Evolutionary conservation across 495 filamentous ascomycete species (phyloP), one percentile per base, ranked within the genome.

Genomic region (Penicillium daleae): DNA sequence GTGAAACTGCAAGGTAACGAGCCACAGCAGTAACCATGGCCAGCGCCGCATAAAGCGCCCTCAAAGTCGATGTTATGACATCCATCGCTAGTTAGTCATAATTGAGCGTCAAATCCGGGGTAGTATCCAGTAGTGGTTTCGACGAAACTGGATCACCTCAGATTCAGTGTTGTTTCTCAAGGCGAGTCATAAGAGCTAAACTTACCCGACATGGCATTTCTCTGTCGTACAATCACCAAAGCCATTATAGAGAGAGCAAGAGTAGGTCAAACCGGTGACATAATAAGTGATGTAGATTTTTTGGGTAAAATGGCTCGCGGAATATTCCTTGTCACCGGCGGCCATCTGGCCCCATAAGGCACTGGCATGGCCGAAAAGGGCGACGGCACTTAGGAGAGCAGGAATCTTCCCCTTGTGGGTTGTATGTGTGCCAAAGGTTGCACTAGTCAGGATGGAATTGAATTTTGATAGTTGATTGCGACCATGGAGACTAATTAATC

Each of bases 51-150:
- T 2, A 66, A 52, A 42, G 56, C 55, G 6, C 59, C 64, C 21
- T 62, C 6, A 13, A 66, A 59, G 27, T 66, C 37, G 26, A 62
- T 66, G 32, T 66, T 66, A 24, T 66, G 59, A 32, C 63, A 62
- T 8, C 56, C 59, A 39, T 62, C 63, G 27, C 39, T 62, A 6
- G 59, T 66, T 0, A 54, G 46, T 59, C 63, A 62, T 24, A 66
- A 31, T 5, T 19, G 4, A 54, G 58, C 53, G 7, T 4, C 15
- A 37, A 65, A 65, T n/a, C n/a, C n/a, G 21, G 26, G 9, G 19
- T 65, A 65, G 10, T 21, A 37, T 13, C 62, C 62, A 31, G 42
- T 0, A 27, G 52, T 65, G 1, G 57, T 65, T 24, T 65, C 62
- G 22, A 19, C 35, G 44, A 65, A 65, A n/a, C 57, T 65, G 19